Conservation (phyloP, 1,139 yeast species). For the Candida sanyaensis region DNA sequence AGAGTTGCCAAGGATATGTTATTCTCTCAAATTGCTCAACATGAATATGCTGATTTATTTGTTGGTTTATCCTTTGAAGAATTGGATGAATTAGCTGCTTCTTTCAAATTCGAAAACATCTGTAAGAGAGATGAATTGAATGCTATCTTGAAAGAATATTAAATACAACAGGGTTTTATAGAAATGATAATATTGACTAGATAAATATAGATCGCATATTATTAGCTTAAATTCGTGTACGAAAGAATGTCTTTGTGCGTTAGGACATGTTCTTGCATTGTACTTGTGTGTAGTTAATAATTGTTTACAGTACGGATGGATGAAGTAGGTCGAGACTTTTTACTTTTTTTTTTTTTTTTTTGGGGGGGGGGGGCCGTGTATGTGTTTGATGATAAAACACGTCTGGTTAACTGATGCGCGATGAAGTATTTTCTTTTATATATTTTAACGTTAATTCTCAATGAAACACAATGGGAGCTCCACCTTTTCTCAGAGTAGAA, state of each 20-base stretch:
- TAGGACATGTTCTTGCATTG: no score
- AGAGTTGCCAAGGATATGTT: constrained; percentile 42
- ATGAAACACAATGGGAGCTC: neutral
- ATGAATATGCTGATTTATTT: constrained; percentile 45
- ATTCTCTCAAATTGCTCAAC: constrained; percentile 39
- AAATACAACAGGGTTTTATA: neutral
- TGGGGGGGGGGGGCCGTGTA: no score
- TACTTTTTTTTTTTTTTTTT: no score
- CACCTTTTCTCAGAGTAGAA: neutral
- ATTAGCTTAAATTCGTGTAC: no score
- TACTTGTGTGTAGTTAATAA: no score
- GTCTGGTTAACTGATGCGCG: no score
- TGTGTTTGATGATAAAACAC: no score
- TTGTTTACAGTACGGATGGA: no score
- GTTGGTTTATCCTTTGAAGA: constrained; percentile 40
- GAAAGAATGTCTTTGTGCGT: no score
- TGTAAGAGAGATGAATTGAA: constrained; percentile 41
- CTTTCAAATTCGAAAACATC: constrained; percentile 46
- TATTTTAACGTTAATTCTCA: neutral
- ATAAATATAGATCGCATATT: neutral
- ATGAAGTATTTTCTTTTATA: no score
- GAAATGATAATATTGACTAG: no score
- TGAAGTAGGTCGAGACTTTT: no score
- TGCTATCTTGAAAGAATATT: constrained; percentile 24
- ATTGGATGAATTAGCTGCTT: constrained; percentile 48